Evolutionary conservation across 768 basidiomycete genomes (phyloP).

Genomic region (Suillus variegatus): DNA sequence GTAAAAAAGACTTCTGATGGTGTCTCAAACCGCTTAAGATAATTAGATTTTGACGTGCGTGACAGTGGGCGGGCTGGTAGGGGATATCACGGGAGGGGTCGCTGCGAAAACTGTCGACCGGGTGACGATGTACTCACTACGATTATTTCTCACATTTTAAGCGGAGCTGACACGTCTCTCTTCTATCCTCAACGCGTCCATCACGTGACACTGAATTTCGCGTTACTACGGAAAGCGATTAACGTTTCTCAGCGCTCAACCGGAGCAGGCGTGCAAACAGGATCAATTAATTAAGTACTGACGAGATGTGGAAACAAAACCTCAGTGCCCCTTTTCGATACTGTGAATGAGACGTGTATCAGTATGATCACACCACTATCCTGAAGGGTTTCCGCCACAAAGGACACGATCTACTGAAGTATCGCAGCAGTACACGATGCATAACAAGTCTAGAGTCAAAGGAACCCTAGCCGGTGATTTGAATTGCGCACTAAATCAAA

Average conservation of each 20-base stretch:
- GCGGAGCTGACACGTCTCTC: constrained; percentile 44
- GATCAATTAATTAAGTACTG: not conserved
- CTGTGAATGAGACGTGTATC: not conserved
- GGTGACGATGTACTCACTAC: constrained; percentile 7
- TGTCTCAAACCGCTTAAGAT: not conserved
- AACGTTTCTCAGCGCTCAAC: not conserved
- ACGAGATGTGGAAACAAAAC: not conserved
- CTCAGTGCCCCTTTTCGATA: not conserved
- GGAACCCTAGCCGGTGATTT: not conserved
- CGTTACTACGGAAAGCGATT: not conserved
- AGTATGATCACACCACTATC: not conserved
- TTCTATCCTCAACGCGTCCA: constrained; percentile 32
- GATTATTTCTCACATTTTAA: constrained; percentile 38
- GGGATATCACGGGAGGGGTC: constrained; percentile 29
- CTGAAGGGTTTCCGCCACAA: not conserved
- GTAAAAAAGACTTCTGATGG: constrained; percentile 7
- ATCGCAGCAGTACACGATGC: not conserved
- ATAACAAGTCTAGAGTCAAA: not conserved
- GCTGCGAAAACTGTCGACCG: constrained; percentile 17
- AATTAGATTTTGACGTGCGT: constrained; percentile 5
- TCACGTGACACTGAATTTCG: constrained; percentile 36
- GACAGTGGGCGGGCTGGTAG: constrained; percentile 5
- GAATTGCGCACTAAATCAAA: not conserved
- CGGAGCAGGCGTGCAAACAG: not conserved
- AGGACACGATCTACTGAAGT: not conserved